Evolutionary conservation across 2,329 filamentous ascomycete genomes (phyloP).

Genomic region (Colletotrichum simmondsii): DNA sequence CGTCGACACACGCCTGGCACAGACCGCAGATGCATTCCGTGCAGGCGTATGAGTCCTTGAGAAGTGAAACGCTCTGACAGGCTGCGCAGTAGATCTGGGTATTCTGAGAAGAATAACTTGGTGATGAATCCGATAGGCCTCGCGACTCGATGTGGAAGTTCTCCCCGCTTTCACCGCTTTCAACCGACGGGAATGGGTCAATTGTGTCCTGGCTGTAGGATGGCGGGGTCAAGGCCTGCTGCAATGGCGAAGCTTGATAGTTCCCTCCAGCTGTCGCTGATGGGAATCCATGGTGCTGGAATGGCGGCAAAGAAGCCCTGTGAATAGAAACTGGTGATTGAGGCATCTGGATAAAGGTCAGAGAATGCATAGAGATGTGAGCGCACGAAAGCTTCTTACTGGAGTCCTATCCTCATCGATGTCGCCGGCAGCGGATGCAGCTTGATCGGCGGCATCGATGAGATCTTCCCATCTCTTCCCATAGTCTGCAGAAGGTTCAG

Average conservation of each 20-base stretch:
- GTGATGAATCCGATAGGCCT: constrained; percentile 76
- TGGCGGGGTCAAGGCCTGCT: constrained; percentile 90
- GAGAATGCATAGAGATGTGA: neutral
- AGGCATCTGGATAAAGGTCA: constrained; percentile 59
- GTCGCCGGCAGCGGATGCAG: constrained; percentile 89
- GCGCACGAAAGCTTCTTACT: constrained; percentile 61
- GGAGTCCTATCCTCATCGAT: constrained; percentile 91
- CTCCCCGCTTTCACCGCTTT: constrained; percentile 78
- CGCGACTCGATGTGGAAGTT: constrained; percentile 77
- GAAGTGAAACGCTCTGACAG: constrained; percentile 79
- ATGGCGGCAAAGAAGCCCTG: constrained; percentile 70
- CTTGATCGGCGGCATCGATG: constrained; percentile 81
- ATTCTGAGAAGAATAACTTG: constrained; percentile 76
- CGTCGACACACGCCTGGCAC: constrained; percentile 87
- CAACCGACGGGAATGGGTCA: constrained; percentile 90
- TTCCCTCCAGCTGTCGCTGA: constrained; percentile 60
- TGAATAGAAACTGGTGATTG: constrained; percentile 74
- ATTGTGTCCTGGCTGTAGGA: constrained; percentile 73
- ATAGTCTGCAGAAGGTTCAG: constrained; percentile 83
- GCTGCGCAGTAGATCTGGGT: constrained; percentile 94
- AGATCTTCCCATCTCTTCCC: constrained; percentile 97
- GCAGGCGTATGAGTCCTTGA: constrained; percentile 91
- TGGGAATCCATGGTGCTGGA: constrained; percentile 70
- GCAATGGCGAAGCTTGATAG: constrained; percentile 90
- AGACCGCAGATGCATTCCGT: constrained; percentile 96